phyloP scores from a whole-genome alignment of 1,284 basidiomycete species.

The Erythrobasidium hasegawianum region DNA sequence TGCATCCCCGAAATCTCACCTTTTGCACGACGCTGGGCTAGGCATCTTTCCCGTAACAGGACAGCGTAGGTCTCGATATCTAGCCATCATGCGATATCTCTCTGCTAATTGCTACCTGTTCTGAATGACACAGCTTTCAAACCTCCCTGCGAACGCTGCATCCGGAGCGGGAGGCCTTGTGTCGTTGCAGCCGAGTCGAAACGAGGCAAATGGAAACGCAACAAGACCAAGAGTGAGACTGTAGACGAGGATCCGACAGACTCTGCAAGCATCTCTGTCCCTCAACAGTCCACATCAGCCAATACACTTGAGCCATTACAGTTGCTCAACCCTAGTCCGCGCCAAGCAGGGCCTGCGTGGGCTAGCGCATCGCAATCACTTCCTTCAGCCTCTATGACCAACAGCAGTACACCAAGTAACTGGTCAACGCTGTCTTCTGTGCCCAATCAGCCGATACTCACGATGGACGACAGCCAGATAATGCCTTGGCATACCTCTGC shows the following conservation, averaged over 20 bases:
- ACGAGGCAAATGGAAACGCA: not conserved
- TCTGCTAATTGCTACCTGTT: not conserved
- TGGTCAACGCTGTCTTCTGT: not conserved
- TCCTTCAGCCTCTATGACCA: not conserved
- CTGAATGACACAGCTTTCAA: not conserved
- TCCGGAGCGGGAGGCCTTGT: not conserved
- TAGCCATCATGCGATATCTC: not conserved
- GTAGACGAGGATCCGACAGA: not conserved
- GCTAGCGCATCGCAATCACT: not conserved
- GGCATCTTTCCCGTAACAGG: constrained; percentile 1
- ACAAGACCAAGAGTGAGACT: not conserved
- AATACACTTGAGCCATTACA: too few species aligned
- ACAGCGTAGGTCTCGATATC: not conserved
- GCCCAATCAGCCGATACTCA: too few species aligned
- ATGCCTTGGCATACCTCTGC: not conserved
- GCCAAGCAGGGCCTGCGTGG: not conserved
- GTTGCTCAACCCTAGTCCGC: too few species aligned
- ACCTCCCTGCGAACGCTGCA: not conserved
- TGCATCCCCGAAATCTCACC: too few species aligned
- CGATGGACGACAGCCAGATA: too few species aligned
- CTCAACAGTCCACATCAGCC: not conserved
- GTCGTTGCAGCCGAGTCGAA: not conserved
- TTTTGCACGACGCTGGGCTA: too few species aligned
- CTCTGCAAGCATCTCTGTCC: not conserved
- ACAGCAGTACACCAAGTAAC: not conserved